Evolutionary conservation across 73 alveolate species (phyloP), one percentile per base, ranked within the genome.

Genomic region (Diophrys sp.): DNA sequence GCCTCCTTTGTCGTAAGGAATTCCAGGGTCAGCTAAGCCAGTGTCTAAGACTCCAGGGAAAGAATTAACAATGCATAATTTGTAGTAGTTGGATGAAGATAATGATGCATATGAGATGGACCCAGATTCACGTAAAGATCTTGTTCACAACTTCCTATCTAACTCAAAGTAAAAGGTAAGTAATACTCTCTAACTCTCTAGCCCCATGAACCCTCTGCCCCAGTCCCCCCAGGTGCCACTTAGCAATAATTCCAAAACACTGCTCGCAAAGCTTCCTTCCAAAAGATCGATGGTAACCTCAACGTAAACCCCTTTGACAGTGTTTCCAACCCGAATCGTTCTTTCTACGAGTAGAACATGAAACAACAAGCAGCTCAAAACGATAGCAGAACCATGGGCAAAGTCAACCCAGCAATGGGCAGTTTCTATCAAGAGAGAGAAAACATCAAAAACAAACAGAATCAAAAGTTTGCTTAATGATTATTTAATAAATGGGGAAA

Each of bases 341-440:
- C 88, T 1, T 72, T 79, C 28, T 67, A 73, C 24, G 56, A 70
- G 32, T 69, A 55, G 24, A 34, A 75, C 14, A 73, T 28, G 8
- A 62, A 70, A 71, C 30, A 73, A 23, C 54, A 23, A 31, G 56
- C 81, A 8, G 0, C 23, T 31, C 27, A 26, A 23, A 73, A 73
- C 32, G 32, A 27, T 27, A 29, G 14, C 14, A 73, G 14, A 25
- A 67, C 31, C 5, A 73, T 56, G 8, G 78, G 78, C 0, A 73
- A 78, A 1, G 62, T 81, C 1, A 81, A 73, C 53, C 82, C 82
- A n/a, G 89, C 75, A 18, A 55, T 73, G 77, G 83, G 73, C 56
- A 69, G 82, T 25, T 81, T 81, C 62, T 81, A 81, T 81, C 8
- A 73, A 73, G 89, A 81, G 27, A 34, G 89, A 31, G 83, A 81